These are phyloP conservation scores for Rhododendron simsii DNA, from an alignment of 148 eudicot species.

Conservation along the genomic window DNA sequence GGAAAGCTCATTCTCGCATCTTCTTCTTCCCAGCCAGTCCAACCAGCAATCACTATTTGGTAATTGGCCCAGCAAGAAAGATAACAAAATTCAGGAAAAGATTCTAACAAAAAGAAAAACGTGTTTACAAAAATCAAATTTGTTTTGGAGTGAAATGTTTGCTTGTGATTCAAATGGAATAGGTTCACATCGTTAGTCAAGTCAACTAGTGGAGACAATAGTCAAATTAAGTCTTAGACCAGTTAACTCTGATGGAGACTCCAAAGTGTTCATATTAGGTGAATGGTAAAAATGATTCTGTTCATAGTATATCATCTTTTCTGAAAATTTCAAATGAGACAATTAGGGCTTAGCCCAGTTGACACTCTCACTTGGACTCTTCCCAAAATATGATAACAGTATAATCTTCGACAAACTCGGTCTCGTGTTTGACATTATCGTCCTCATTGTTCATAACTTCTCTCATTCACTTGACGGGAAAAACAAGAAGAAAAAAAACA, in stretches of 20 bases:
- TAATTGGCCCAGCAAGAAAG: not conserved
- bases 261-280: not conserved
- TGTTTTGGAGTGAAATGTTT: not conserved
- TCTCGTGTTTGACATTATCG: too few relatives aligned
- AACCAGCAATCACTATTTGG: not conserved
- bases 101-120: not conserved
- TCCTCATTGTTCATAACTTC: too few relatives aligned
- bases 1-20: too few relatives aligned
- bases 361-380: not conserved
- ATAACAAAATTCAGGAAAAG: not conserved
- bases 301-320: not conserved
- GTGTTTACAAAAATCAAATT: not conserved
- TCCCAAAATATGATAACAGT: not conserved
- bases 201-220: not conserved
- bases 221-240: not conserved
- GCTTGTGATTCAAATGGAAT: not conserved
- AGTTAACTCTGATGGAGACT: not conserved
- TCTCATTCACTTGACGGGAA: too few relatives aligned
- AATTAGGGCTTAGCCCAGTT: not conserved
- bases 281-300: not conserved
- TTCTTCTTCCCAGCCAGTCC: too few relatives aligned
- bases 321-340: not conserved
- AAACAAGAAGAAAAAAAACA: too few relatives aligned
- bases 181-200: not conserved
- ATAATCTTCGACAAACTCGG: too few relatives aligned